A percentile compares a stretch with the other conserved stretches of the same genome.
phyloP scores from a whole-genome alignment of 495 filamentous ascomycete species.

The Bombardia bombarda region DNA sequence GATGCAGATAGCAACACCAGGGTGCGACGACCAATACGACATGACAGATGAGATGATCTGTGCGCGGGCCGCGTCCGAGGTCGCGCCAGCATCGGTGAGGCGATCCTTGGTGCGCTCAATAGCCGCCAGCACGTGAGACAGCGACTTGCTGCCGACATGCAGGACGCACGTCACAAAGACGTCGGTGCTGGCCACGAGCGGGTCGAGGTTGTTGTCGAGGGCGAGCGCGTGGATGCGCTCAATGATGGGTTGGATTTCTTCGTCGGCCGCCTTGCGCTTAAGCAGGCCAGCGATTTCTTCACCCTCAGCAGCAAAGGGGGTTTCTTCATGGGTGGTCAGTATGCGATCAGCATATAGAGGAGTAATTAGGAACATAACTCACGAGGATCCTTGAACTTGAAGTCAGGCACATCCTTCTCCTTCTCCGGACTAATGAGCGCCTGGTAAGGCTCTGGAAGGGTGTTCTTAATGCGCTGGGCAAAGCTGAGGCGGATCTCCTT shows the following conservation, averaged over 20 bases:
- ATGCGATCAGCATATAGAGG: background rate
- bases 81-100: conserved; percentile 66
- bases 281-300: conserved; percentile 71
- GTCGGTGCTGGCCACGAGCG: conserved; percentile 76
- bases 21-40: conserved; percentile 88
- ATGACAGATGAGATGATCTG: conserved; percentile 90
- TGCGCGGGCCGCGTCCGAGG: conserved; percentile 61
- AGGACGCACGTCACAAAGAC: conserved; percentile 89
- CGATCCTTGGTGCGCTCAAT: conserved; percentile 95
- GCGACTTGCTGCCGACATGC: conserved; percentile 85
- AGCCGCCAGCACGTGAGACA: conserved; percentile 90
- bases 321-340: conserved; percentile 42
- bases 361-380: conserved; percentile 26
- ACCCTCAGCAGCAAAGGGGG: conserved; percentile 74
- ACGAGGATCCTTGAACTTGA: conserved; percentile 82
- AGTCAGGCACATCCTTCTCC: conserved; percentile 87
- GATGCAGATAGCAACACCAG: conserved; percentile 86
- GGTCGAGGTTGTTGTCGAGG: conserved; percentile 57
- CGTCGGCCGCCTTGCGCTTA: conserved; percentile 72
- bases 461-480: conserved; percentile 90
- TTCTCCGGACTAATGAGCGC: conserved; percentile 74
- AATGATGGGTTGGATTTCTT: conserved; percentile 71
- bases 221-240: conserved; percentile 70
- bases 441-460: conserved; percentile 79
- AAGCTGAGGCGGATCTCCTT: conserved; percentile 97